Conservation (phyloP, 1,139 yeast genomes). For the Protomyces lactucae-debilis region DNA sequence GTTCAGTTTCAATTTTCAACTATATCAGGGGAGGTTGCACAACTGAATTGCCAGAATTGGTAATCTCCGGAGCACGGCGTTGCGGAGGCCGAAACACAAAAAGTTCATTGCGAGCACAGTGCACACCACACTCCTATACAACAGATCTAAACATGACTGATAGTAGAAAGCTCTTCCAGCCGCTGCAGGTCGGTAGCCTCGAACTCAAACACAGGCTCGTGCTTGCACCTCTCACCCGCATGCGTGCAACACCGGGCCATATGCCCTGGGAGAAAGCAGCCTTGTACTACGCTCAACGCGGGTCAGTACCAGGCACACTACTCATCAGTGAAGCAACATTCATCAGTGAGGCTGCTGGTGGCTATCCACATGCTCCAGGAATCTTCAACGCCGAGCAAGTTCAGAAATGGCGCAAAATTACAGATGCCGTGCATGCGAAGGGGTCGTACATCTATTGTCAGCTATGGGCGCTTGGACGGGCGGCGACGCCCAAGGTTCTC, state of each 20-base stretch:
- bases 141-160: neutral
- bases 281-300: conserved; percentile 53
- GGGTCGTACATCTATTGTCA: conserved; percentile 52
- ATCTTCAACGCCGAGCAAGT: conserved; percentile 49
- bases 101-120: too few relatives aligned
- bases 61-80: too few relatives aligned
- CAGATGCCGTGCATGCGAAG: conserved; percentile 51
- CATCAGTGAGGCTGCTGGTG: conserved; percentile 42
- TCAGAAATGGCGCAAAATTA: conserved; percentile 50
- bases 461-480: conserved; percentile 59
- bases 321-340: conserved; percentile 47
- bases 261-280: conserved; percentile 42
- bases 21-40: too few relatives aligned
- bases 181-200: conserved; percentile 36
- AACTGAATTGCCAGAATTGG: too few relatives aligned
- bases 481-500: conserved; percentile 26
- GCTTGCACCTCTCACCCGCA: conserved; percentile 54
- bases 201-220: conserved; percentile 45
- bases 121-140: too few relatives aligned
- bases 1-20: too few relatives aligned
- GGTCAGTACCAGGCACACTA: conserved; percentile 50
- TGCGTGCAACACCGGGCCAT: conserved; percentile 39
- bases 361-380: conserved; percentile 51
- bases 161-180: conserved; percentile 34
- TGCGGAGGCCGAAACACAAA: too few relatives aligned